Percentiles rank a stretch among this genome's conserved stretches.
These are phyloP conservation scores for Tilletia setariae DNA, from an alignment of 1,284 basidiomycete species.

Conservation along the genomic window DNA sequence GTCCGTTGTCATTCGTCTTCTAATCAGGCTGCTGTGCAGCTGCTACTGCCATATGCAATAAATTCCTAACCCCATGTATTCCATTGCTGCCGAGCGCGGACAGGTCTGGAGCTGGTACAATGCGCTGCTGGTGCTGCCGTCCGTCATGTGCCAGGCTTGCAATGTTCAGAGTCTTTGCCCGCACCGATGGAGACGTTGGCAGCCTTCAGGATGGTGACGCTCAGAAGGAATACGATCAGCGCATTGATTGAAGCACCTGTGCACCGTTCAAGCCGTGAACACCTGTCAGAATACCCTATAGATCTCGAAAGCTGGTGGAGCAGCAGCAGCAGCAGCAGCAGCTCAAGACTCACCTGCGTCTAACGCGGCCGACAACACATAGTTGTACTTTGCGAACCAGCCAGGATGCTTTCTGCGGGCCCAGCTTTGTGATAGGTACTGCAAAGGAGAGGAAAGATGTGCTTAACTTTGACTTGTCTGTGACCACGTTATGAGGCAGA, in stretches of 20 bases:
- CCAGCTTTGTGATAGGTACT: slow-evolving; percentile 54
- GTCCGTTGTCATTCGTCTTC: no score
- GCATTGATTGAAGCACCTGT: slow-evolving; percentile 55
- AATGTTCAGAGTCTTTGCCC: slow-evolving; percentile 29
- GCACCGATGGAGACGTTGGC: slow-evolving; percentile 30
- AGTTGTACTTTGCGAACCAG: slow-evolving; percentile 51
- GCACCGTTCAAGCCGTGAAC: slow-evolving; percentile 15
- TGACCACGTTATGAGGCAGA: no score
- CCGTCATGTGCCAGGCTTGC: slow-evolving; percentile 19
- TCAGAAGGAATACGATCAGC: slow-evolving; percentile 56
- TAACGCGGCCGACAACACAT: slow-evolving; percentile 56
- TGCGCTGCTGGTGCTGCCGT: no score
- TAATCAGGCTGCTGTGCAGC: no score
- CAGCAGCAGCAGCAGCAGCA: not conserved
- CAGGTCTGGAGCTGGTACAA: no score
- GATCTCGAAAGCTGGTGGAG: not conserved
- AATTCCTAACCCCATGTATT: no score
- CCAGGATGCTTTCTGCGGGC: slow-evolving; percentile 49
- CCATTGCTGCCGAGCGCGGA: no score
- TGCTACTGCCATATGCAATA: no score
- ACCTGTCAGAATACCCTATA: no score
- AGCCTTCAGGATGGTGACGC: slow-evolving; percentile 43
- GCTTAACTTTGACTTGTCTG: no score
- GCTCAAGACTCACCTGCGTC: slow-evolving; percentile 56
- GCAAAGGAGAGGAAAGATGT: not conserved